These are phyloP conservation scores for Fomes fomentarius DNA, from an alignment of 1,284 basidiomycete species.

Conservation along the genomic window DNA sequence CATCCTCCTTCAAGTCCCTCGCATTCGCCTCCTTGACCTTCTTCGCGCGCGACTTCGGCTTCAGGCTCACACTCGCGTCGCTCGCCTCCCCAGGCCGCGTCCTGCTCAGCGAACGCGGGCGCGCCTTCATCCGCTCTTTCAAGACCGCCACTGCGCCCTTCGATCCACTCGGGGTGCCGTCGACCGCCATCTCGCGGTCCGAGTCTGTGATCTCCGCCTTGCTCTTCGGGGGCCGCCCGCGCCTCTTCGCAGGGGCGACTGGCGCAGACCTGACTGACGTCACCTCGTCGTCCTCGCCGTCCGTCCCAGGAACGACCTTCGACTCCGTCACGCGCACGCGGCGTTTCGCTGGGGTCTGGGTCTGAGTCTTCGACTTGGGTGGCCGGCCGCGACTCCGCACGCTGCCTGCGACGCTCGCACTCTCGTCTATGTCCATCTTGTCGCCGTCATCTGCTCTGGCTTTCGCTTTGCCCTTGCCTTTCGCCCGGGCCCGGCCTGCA, in stretches of 20 bases:
- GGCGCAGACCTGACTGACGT: constrained; percentile 20
- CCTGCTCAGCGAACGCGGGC: constrained; percentile 27
- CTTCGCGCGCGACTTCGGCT: constrained; percentile 22
- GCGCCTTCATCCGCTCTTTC: constrained; percentile 24
- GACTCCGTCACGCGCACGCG: constrained; percentile 23
- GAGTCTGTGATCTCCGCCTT: constrained; percentile 27
- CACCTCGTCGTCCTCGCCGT: constrained; percentile 26
- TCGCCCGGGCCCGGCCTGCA: constrained; percentile 21
- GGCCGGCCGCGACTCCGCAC: constrained; percentile 25
- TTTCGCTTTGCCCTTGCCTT: constrained; percentile 13
- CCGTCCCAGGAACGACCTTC: constrained; percentile 19
- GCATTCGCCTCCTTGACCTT: constrained; percentile 21
- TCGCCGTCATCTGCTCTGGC: constrained; percentile 24
- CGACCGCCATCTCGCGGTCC: constrained; percentile 26
- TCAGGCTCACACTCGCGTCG: constrained; percentile 19
- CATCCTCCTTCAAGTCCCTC: constrained; percentile 7
- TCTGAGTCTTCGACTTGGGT: constrained; percentile 19
- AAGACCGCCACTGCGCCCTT: too few species aligned
- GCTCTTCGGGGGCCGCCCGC: constrained; percentile 31
- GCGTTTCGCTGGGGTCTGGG: constrained; percentile 23
- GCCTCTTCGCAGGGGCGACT: constrained; percentile 25
- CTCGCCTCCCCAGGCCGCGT: constrained; percentile 20
- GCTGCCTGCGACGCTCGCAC: constrained; percentile 25
- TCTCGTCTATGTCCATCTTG: constrained; percentile 35
- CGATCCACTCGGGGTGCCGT: constrained; percentile 6